phyloP scores from a whole-genome alignment of 1,284 basidiomycete species.

The Gomphus sp. region DNA sequence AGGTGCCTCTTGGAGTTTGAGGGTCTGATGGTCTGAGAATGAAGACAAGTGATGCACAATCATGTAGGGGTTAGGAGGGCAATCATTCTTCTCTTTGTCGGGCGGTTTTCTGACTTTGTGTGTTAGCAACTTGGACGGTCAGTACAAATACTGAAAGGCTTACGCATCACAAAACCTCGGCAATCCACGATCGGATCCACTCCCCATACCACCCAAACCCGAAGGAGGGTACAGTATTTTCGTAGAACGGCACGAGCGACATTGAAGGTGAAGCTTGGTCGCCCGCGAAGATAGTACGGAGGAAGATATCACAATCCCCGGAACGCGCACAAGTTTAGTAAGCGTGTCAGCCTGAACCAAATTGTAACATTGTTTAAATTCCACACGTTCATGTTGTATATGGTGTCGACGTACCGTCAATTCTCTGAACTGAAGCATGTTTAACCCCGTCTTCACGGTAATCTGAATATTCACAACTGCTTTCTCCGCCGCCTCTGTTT shows the following conservation, averaged over 20 bases:
- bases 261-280: slow-evolving; percentile 87
- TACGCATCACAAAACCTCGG: slow-evolving; percentile 78
- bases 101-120: slow-evolving; percentile 30
- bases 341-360: slow-evolving; percentile 69
- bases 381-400: background rate
- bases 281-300: slow-evolving; percentile 91
- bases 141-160: slow-evolving; percentile 13
- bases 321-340: slow-evolving; percentile 93
- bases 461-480: slow-evolving; percentile 85
- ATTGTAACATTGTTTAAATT: background rate
- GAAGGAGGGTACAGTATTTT: slow-evolving; percentile 75
- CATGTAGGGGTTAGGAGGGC: slow-evolving; percentile 92
- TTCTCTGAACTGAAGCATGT: slow-evolving; percentile 91
- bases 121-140: background rate
- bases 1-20: slow-evolving; percentile 98
- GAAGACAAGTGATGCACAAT: slow-evolving; percentile 93
- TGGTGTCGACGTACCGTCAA: slow-evolving; percentile 41
- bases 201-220: slow-evolving; percentile 81
- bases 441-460: slow-evolving; percentile 80
- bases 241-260: slow-evolving; percentile 82
- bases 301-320: slow-evolving; percentile 97
- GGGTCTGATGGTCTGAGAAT: slow-evolving; percentile 93
- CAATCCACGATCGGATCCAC: slow-evolving; percentile 70
- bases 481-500: slow-evolving; percentile 46
- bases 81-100: slow-evolving; percentile 81